Evolutionary conservation across 2,329 filamentous ascomycete genomes (phyloP).

Genomic region (Cucurbitaria berberidis): DNA sequence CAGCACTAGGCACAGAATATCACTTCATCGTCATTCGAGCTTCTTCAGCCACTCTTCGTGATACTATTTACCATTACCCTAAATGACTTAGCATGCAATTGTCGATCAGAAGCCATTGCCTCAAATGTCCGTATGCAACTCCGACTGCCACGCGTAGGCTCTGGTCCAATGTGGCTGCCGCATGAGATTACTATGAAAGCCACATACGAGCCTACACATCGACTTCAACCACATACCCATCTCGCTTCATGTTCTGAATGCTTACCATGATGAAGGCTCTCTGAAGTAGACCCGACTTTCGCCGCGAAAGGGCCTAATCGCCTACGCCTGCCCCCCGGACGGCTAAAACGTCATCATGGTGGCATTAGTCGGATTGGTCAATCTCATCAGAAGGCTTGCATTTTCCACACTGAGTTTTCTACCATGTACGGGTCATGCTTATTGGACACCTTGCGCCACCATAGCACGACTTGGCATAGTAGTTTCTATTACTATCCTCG

Average conservation of each 20-base stretch:
- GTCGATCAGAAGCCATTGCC: slow-evolving; percentile 2
- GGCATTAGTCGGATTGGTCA: not conserved
- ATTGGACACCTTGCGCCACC: not conserved
- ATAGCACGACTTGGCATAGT: not conserved
- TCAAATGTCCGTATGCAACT: slow-evolving; percentile 1
- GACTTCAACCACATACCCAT: not conserved
- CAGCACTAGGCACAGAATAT: not conserved
- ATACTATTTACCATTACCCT: not conserved
- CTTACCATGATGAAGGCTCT: not conserved
- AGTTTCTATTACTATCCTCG: not conserved
- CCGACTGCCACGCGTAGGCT: not conserved
- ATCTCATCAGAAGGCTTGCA: not conserved
- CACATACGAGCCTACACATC: not conserved
- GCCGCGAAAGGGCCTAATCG: slow-evolving; percentile 8
- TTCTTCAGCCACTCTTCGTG: not conserved
- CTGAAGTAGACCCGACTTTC: slow-evolving; percentile 1
- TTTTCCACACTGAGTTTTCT: not conserved
- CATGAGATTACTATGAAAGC: not conserved
- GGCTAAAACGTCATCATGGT: slow-evolving; percentile 11
- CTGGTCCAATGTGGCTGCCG: not conserved
- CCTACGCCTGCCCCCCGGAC: slow-evolving; percentile 13
- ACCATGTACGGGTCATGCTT: not conserved
- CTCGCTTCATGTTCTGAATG: not conserved
- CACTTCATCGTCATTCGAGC: not conserved
- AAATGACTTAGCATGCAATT: not conserved